Conservation (phyloP, 371 early-diverging fungal genomes). For the Mucor velutinosus region DNA sequence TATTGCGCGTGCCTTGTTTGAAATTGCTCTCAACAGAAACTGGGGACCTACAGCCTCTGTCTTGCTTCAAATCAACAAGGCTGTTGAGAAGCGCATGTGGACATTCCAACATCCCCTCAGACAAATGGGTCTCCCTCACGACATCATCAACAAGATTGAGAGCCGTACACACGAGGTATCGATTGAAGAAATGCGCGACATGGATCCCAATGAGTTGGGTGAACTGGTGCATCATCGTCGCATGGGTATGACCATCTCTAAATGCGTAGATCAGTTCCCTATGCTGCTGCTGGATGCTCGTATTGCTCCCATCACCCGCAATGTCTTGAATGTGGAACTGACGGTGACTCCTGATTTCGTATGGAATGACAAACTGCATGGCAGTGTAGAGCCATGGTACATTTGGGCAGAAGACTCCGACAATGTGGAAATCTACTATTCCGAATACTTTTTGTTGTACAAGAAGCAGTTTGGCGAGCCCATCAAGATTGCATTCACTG, state of each 20-base stretch:
- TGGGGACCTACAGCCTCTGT: conserved; percentile 88
- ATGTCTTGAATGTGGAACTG: conserved; percentile 82
- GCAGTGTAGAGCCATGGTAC: conserved; percentile 90
- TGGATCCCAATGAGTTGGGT: conserved; percentile 85
- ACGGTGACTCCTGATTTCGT: conserved; percentile 83
- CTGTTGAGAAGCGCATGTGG: conserved; percentile 94
- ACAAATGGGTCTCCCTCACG: conserved; percentile 82
- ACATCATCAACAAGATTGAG: conserved; percentile 80
- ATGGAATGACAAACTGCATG: conserved; percentile 92
- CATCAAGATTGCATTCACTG: conserved; percentile 79
- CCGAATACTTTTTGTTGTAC: conserved; percentile 55
- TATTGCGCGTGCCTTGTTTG: conserved; percentile 94
- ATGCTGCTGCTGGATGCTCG: conserved; percentile 74
- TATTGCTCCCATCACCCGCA: conserved; percentile 91
- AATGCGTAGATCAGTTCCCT: conserved; percentile 87
- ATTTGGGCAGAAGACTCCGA: conserved; percentile 91
- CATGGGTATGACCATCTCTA: conserved; percentile 75
- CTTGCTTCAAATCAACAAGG: conserved; percentile 84
- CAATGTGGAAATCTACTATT: conserved; percentile 59
- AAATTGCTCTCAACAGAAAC: conserved; percentile 87
- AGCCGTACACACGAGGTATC: conserved; percentile 52
- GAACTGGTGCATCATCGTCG: conserved; percentile 79
- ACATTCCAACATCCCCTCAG: conserved; percentile 90
- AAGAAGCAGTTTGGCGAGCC: conserved; percentile 55
- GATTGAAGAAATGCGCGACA: conserved; percentile 83